Percentiles rank a stretch among this genome's conserved stretches.
These are phyloP conservation scores for Ophiocordyceps camponoti-saundersi DNA, from an alignment of 2,329 filamentous ascomycete species.

Conservation along the genomic window DNA sequence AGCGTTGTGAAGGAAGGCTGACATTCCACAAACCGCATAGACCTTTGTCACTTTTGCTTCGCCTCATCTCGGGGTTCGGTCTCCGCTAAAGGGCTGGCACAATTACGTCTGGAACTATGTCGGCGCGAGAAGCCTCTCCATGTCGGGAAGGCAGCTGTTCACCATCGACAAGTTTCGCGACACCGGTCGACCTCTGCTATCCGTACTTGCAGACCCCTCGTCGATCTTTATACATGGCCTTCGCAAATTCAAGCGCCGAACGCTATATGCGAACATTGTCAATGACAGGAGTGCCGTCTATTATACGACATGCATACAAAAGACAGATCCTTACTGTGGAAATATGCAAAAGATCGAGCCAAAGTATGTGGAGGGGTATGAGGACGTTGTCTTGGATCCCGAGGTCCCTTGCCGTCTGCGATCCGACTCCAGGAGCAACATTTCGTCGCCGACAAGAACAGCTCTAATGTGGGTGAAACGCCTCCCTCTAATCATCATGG, in stretches of 20 bases:
- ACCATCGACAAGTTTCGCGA: slow-evolving; percentile 72
- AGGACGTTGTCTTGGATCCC: slow-evolving; percentile 58
- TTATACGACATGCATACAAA: slow-evolving; percentile 67
- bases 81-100: slow-evolving; percentile 47
- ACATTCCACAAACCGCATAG: slow-evolving; percentile 15
- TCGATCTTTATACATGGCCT: slow-evolving; percentile 77
- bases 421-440: slow-evolving; percentile 11
- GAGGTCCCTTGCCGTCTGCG: slow-evolving; percentile 38
- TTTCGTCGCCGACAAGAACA: slow-evolving; percentile 15
- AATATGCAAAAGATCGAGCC: slow-evolving; percentile 50
- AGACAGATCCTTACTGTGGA: slow-evolving; percentile 54
- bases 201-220: slow-evolving; percentile 64
- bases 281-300: slow-evolving; percentile 73
- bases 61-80: slow-evolving; percentile 63
- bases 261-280: slow-evolving; percentile 69
- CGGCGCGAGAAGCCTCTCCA: slow-evolving; percentile 63
- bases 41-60: slow-evolving; percentile 91
- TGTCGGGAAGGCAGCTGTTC: slow-evolving; percentile 76
- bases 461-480: slow-evolving; percentile 24
- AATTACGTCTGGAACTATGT: slow-evolving; percentile 67
- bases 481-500: slow-evolving; percentile 45
- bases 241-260: slow-evolving; percentile 56
- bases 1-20: slow-evolving; percentile 3
- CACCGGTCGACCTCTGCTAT: slow-evolving; percentile 63
- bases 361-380: slow-evolving; percentile 59